Base-by-base conservation (phyloP, 2,329 filamentous ascomycete species). In the Thermothelomyces thermophilus region DNA sequence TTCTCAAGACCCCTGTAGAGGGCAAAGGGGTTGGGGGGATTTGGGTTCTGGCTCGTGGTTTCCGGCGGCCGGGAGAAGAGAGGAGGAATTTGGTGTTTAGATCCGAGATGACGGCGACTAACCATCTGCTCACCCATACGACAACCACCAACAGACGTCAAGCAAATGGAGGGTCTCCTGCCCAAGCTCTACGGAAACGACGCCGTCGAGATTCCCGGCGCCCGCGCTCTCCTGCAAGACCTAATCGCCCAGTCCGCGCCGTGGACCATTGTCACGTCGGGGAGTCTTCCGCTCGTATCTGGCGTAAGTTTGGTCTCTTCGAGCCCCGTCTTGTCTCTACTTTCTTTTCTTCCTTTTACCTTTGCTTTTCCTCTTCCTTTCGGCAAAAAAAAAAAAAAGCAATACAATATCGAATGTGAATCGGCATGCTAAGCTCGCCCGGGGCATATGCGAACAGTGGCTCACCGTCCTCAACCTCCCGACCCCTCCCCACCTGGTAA, bases 251-350 rank as follows among this genome's bases (percentile, higher is more conserved):
- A 72, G 45, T 68, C 71, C 36, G 80, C 79, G 3, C 84, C 83
- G 48, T 97, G 91, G 93, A 87, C 88, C 44, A 94, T 97, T 59
- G 90, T 90, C 51, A 86, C 82, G 0, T 89, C 84, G 1, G 87
- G 86, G 36, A 87, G 84, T 2, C 64, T 70, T 46, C 81, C 73
- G 54, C 77, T 91, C 10, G 79, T 90, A 6, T 73, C 72, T 42
- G 87, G 86, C 56, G 57, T 59, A 53, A 8, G 57, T 13, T 9
- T n/a, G n/a, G n/a, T n/a, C n/a, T n/a, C n/a, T n/a, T n/a, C n/a
- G n/a, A n/a, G n/a, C n/a, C n/a, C n/a, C n/a, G n/a, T n/a, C n/a
- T n/a, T n/a, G n/a, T n/a, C n/a, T n/a, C n/a, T n/a, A n/a, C n/a
- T n/a, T 14, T 13, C 41, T 17, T 24, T 34, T 19, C 7, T 19